Conservation (phyloP, 495 filamentous ascomycete species). For the Penicillium crystallinum region DNA sequence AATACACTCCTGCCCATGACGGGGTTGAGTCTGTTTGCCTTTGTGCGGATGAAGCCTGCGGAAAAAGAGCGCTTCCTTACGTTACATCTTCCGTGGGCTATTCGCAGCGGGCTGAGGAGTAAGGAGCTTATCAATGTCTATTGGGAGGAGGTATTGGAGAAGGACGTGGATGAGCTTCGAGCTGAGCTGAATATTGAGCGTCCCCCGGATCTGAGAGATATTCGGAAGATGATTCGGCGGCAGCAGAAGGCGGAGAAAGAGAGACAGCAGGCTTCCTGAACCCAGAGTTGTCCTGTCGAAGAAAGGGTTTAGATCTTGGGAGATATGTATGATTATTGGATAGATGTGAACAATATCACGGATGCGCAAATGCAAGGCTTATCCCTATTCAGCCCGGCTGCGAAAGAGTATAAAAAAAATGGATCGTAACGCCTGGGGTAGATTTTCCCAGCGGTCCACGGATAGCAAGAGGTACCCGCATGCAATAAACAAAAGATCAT, state of each 20-base stretch:
- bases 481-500: slow-evolving; percentile 1
- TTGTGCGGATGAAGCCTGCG: slow-evolving; percentile 64
- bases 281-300: not conserved
- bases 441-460: slow-evolving; percentile 3
- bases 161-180: slow-evolving; percentile 73
- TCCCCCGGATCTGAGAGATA: slow-evolving; percentile 83
- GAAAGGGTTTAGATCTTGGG: not conserved
- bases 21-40: slow-evolving; percentile 69
- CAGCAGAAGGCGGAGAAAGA: slow-evolving; percentile 63
- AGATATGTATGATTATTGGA: slow-evolving; percentile 17
- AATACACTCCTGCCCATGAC: slow-evolving; percentile 96
- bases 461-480: slow-evolving; percentile 4
- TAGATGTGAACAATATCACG: slow-evolving; percentile 4
- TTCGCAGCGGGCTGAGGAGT: slow-evolving; percentile 69
- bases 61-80: slow-evolving; percentile 69
- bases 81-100: slow-evolving; percentile 85
- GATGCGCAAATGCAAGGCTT: not conserved
- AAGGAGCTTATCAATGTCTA: slow-evolving; percentile 94
- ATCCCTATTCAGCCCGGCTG: slow-evolving; percentile 1
- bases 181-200: slow-evolving; percentile 72
- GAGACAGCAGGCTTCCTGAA: slow-evolving; percentile 29
- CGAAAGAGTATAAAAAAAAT: not conserved
- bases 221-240: slow-evolving; percentile 62
- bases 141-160: slow-evolving; percentile 93
- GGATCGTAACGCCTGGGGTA: slow-evolving; percentile 15